A percentile compares a stretch with the other conserved stretches of the same genome.
These are phyloP conservation scores for Apostasia shenzhenica DNA, from an alignment of 106 monocot species.

Conservation along the genomic window DNA sequence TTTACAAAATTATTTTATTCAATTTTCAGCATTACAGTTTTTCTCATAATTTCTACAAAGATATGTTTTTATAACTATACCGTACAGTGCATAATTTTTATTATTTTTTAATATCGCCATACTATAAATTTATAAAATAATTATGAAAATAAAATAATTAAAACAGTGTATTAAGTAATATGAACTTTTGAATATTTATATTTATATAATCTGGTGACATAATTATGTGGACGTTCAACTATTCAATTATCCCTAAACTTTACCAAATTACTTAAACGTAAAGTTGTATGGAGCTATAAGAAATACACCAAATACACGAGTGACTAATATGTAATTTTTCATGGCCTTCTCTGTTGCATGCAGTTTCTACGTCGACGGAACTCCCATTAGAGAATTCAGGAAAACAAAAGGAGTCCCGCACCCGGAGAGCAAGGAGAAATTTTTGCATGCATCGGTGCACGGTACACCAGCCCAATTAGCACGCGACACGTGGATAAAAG, in stretches of 20 bases:
- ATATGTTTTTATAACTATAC: too few relatives aligned
- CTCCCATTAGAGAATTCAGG: slow-evolving; percentile 18
- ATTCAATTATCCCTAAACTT: too few relatives aligned
- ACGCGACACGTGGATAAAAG: too few relatives aligned
- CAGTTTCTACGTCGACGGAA: background rate
- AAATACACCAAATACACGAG: background rate
- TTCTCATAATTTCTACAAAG: background rate
- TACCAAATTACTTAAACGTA: too few relatives aligned
- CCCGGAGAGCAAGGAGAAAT: slow-evolving; percentile 3
- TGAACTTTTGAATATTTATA: too few relatives aligned
- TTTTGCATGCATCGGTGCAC: too few relatives aligned
- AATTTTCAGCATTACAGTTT: background rate
- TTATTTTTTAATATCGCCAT: background rate
- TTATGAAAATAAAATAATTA: background rate
- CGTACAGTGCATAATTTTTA: background rate
- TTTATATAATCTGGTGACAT: too few relatives aligned
- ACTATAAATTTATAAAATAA: background rate
- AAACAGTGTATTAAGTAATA: background rate
- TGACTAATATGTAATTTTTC: background rate
- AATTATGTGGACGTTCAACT: too few relatives aligned
- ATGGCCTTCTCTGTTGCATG: background rate
- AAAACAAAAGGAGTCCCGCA: slow-evolving; percentile 17
- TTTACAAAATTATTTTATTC: background rate
- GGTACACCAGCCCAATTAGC: too few relatives aligned
- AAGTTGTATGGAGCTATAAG: too few relatives aligned